These are phyloP conservation scores for Sanghuangporus weigelae DNA, from an alignment of 1,284 basidiomycete genomes.

Conservation along the genomic window DNA sequence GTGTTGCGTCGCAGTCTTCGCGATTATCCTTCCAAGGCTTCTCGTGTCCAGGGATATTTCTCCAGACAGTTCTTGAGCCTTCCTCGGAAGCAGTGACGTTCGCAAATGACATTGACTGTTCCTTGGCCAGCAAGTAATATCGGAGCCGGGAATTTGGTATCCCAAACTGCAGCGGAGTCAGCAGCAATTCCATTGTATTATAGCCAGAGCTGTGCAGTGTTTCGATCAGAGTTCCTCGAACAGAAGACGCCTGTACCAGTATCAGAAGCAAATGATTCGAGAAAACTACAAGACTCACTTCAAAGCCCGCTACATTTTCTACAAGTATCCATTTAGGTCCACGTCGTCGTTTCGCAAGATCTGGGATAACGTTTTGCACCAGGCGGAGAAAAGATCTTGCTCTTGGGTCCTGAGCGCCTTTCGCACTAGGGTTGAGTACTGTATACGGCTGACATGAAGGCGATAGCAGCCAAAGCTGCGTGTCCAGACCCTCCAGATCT, in stretches of 20 bases:
- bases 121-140: slow-evolving; percentile 72
- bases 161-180: slow-evolving; percentile 71
- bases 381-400: slow-evolving; percentile 71
- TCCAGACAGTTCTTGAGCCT: slow-evolving; percentile 32
- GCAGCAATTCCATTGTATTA: slow-evolving; percentile 50
- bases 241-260: slow-evolving; percentile 51
- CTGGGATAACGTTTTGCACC: slow-evolving; percentile 58
- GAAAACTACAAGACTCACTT: slow-evolving; percentile 40
- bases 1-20: slow-evolving; percentile 23
- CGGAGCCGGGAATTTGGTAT: slow-evolving; percentile 74
- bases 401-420: slow-evolving; percentile 65
- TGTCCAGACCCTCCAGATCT: slow-evolving; percentile 39
- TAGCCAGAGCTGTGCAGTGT: slow-evolving; percentile 51
- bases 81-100: slow-evolving; percentile 9
- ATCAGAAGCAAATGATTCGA: neutral
- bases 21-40: slow-evolving; percentile 38
- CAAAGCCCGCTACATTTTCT: slow-evolving; percentile 78
- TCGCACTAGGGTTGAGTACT: slow-evolving; percentile 63
- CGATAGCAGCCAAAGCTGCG: slow-evolving; percentile 67
- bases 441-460: slow-evolving; percentile 81
- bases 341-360: slow-evolving; percentile 35
- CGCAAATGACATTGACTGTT: slow-evolving; percentile 33
- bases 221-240: slow-evolving; percentile 47
- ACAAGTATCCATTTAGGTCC: slow-evolving; percentile 58
- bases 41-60: slow-evolving; percentile 46